A percentile compares a stretch with the other conserved stretches of the same genome.
Evolutionary conservation across 192 early-diverging fungal species (phyloP).

Genomic region (Coemansia furcata): DNA sequence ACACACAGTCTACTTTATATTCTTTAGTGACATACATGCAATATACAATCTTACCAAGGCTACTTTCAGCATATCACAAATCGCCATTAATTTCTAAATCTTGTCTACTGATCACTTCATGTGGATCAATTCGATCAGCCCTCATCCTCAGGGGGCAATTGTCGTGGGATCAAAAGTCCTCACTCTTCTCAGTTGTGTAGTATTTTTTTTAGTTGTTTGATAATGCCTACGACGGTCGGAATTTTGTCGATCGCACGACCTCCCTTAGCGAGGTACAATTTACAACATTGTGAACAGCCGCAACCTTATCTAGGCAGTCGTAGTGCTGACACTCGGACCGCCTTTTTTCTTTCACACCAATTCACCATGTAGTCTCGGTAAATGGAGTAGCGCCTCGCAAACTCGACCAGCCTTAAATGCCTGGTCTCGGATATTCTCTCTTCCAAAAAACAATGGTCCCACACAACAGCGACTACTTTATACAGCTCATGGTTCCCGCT

Average conservation of each 20-base stretch:
- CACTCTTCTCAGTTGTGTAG: not conserved
- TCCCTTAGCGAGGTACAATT: conserved; percentile 1
- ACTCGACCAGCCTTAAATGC: not conserved
- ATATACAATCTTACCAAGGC: not conserved
- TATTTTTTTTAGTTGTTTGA: not conserved
- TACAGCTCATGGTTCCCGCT: not conserved
- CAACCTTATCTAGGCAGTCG: no score
- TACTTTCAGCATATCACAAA: not conserved
- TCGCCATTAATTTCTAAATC: not conserved
- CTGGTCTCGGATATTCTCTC: not conserved
- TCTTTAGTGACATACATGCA: not conserved
- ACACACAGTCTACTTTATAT: no score
- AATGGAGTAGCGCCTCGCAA: not conserved
- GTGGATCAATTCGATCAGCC: not conserved
- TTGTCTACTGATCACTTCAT: not conserved
- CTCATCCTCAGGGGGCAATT: not conserved
- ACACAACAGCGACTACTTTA: not conserved
- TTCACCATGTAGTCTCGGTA: not conserved
- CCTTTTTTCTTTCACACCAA: no score
- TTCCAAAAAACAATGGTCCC: not conserved
- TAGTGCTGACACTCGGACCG: not conserved
- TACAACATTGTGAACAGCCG: not conserved
- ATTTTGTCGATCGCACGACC: not conserved
- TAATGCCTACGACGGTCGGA: not conserved
- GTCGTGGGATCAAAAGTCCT: not conserved